Conservation (phyloP, 352 stramenopile species). For the Peronospora farinosa region DNA sequence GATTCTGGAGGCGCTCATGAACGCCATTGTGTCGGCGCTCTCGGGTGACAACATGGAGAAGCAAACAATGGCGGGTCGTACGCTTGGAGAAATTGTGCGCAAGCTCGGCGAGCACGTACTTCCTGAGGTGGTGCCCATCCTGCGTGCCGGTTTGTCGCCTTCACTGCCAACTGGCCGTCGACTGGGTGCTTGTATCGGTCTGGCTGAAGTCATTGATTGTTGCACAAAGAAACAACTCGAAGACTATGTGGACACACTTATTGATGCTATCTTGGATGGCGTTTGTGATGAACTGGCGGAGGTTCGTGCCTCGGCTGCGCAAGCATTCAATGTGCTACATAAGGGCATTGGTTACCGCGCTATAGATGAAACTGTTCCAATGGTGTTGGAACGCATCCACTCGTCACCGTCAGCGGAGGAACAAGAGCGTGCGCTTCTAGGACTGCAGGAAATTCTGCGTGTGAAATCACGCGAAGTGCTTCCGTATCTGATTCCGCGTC, state of each 20-base stretch:
- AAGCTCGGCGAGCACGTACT: constrained; percentile 99
- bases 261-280: constrained; percentile 95
- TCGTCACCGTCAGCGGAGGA: constrained; percentile 37
- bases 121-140: constrained; percentile 96
- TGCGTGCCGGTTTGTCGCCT: constrained; percentile 89
- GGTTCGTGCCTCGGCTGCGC: constrained; percentile 89
- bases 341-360: constrained; percentile 91
- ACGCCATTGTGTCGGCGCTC: constrained; percentile 93
- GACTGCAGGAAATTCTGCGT: constrained; percentile 95
- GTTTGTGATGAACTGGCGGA: constrained; percentile 91
- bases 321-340: constrained; percentile 97
- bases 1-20: constrained; percentile 96
- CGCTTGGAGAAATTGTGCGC: constrained; percentile 97
- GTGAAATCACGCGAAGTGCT: constrained; percentile 95
- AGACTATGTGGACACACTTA: constrained; percentile 95
- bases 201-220: constrained; percentile 97
- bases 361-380: constrained; percentile 96
- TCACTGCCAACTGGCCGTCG: constrained; percentile 60
- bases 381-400: constrained; percentile 92
- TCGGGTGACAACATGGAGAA: constrained; percentile 87
- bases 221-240: constrained; percentile 94
- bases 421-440: constrained; percentile 89
- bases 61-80: constrained; percentile 86
- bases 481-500: constrained; percentile 93
- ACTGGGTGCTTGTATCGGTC: constrained; percentile 95